Conservation (phyloP, 345 rosid genomes). For the Eucalyptus regnans region DNA sequence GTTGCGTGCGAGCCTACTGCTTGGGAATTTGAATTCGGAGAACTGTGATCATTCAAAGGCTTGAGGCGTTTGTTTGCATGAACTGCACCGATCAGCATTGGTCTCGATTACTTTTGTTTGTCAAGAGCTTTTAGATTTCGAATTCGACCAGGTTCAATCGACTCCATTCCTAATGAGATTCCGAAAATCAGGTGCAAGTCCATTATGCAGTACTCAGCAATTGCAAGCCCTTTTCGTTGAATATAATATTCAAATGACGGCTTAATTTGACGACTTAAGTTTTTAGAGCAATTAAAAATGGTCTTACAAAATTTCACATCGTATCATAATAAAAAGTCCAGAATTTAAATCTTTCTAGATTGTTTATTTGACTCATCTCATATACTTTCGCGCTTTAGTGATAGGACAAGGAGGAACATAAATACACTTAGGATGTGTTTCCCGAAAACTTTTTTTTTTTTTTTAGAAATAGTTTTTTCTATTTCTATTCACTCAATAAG, state of each 20-base stretch:
- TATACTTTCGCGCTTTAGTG: background rate
- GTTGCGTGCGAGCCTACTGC: background rate
- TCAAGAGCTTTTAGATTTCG: background rate
- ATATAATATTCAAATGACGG: background rate
- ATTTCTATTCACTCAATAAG: accelerated
- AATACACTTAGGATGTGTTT: too few species aligned
- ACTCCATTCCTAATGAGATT: background rate
- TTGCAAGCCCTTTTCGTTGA: background rate
- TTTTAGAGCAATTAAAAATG: background rate
- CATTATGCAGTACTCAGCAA: background rate
- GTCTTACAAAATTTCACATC: background rate
- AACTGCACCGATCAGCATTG: background rate
- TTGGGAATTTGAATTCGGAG: background rate
- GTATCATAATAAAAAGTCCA: background rate
- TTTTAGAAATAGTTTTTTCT: too few species aligned
- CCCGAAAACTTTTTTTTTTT: too few species aligned
- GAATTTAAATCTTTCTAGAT: background rate
- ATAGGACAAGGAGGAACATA: background rate
- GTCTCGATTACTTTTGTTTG: background rate
- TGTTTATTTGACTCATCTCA: background rate
- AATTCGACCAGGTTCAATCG: background rate
- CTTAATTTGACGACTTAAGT: background rate
- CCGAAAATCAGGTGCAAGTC: background rate
- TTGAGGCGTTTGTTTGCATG: background rate
- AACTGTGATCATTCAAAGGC: background rate